phyloP scores from a whole-genome alignment of 768 basidiomycete genomes.

The Mycena floridula region DNA sequence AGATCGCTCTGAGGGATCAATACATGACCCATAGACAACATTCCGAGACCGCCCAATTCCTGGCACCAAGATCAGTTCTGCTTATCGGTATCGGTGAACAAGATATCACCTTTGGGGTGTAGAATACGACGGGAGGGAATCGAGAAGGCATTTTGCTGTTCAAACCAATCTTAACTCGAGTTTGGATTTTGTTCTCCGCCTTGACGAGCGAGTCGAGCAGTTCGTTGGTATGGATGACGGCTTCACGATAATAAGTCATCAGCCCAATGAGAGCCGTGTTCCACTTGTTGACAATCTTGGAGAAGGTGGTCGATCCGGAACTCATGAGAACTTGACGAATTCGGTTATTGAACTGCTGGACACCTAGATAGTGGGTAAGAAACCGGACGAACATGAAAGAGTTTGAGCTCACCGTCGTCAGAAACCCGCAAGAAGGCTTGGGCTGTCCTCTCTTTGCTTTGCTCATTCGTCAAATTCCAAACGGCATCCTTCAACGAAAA shows the following conservation, averaged over 20 bases:
- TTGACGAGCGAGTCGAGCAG: slow-evolving; percentile 94
- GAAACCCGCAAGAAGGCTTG: slow-evolving; percentile 98
- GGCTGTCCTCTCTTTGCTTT: slow-evolving; percentile 95
- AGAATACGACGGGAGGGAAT: slow-evolving; percentile 96
- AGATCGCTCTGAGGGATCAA: slow-evolving; percentile 97
- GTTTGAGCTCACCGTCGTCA: slow-evolving; percentile 61
- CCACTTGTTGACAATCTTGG: slow-evolving; percentile 99
- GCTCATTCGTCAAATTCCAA: slow-evolving; percentile 96
- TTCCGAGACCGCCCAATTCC: slow-evolving; percentile 96
- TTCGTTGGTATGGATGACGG: slow-evolving; percentile 96
- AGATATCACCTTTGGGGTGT: slow-evolving; percentile 73
- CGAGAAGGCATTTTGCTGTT: slow-evolving; percentile 99
- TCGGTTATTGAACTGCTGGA: slow-evolving; percentile 96
- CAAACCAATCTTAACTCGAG: slow-evolving; percentile 98
- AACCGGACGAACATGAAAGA: slow-evolving; percentile 1
- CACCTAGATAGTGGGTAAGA: slow-evolving; percentile 37
- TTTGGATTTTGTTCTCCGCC: slow-evolving; percentile 99
- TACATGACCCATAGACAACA: slow-evolving; percentile 99
- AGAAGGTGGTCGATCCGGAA: slow-evolving; percentile 97
- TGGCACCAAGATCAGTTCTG: slow-evolving; percentile 14
- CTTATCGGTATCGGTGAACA: neutral
- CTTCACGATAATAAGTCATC: slow-evolving; percentile 98
- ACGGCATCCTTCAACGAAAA: slow-evolving; percentile 95
- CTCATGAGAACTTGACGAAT: slow-evolving; percentile 97
- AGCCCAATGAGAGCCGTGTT: slow-evolving; percentile 92